These are phyloP conservation scores for Alloteropsis semialata DNA, from an alignment of 176 grass and related monocot genomes.

Conservation along the genomic window DNA sequence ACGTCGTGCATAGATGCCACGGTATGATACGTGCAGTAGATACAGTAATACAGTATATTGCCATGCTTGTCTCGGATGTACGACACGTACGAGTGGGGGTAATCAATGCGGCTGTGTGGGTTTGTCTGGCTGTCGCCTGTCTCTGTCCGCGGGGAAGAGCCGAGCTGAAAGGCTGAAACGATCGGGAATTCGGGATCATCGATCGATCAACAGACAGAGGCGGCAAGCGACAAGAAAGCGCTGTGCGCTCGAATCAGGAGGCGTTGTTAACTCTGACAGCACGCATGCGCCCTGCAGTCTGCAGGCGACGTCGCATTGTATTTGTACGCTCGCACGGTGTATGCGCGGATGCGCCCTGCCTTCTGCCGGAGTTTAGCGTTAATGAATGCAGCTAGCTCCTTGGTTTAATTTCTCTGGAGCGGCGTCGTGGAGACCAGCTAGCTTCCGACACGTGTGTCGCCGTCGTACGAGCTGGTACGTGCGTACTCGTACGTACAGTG, in stretches of 20 bases:
- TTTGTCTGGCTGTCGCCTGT: neutral
- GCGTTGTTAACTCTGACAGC: neutral
- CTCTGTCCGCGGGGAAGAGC: neutral
- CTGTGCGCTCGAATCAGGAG: neutral
- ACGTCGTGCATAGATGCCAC: neutral
- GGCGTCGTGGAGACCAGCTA: neutral
- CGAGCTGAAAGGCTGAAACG: neutral
- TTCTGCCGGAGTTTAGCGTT: neutral
- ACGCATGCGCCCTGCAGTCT: neutral
- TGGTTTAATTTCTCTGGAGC: neutral
- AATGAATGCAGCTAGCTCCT: neutral
- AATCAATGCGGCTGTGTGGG: neutral
- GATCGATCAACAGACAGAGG: neutral
- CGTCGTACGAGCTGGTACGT: neutral
- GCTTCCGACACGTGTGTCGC: neutral
- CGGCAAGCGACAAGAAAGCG: neutral
- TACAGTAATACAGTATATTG: neutral
- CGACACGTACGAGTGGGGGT: neutral
- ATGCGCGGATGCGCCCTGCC: too few species aligned
- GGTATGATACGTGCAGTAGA: neutral
- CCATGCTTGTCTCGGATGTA: neutral
- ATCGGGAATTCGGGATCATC: neutral
- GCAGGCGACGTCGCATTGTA: neutral
- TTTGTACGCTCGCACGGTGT: neutral
- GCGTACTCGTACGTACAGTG: neutral